Percentiles rank a stretch among this genome's conserved stretches.
These are phyloP conservation scores for Plasmodium falciparum DNA, from an alignment of 169 alveolate genomes.

Conservation along the genomic window DNA sequence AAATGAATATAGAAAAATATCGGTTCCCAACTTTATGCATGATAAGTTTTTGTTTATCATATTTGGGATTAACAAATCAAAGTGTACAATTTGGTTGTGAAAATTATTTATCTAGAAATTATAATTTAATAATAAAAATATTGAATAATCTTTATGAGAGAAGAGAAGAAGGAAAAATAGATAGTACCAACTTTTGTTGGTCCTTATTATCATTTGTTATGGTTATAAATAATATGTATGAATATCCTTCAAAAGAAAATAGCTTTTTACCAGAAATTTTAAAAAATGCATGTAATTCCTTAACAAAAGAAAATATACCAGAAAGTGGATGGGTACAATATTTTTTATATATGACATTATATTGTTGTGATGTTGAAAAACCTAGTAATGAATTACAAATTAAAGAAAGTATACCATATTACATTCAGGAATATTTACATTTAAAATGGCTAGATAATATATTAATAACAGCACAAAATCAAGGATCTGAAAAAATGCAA, in stretches of 20 bases:
- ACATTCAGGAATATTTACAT: conserved; percentile 86
- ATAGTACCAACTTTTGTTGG: conserved; percentile 85
- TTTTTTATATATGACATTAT: conserved; percentile 84
- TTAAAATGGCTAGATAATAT: conserved; percentile 88
- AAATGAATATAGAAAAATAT: conserved; percentile 77
- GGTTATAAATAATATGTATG: conserved; percentile 81
- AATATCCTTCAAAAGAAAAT: conserved; percentile 77
- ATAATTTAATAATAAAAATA: conserved; percentile 40
- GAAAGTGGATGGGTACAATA: conserved; percentile 90
- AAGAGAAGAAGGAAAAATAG: conserved; percentile 74
- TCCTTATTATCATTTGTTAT: conserved; percentile 81
- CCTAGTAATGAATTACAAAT: conserved; percentile 84
- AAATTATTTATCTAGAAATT: conserved; percentile 46
- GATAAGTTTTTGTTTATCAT: conserved; percentile 78
- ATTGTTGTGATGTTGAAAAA: conserved; percentile 90
- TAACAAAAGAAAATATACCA: conserved; percentile 83
- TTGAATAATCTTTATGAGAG: conserved; percentile 27
- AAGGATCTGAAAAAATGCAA: conserved; percentile 90
- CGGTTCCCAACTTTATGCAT: conserved; percentile 84
- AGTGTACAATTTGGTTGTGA: conserved; percentile 74
- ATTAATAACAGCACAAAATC: conserved; percentile 86
- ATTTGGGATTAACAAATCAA: conserved; percentile 83
- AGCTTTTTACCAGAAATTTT: conserved; percentile 77
- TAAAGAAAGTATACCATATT: conserved; percentile 86
- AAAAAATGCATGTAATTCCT: conserved; percentile 66